Evolutionary conservation across 495 filamentous ascomycete genomes (phyloP), one percentile per base, ranked within the genome.

Genomic region (Parmelia sp.): DNA sequence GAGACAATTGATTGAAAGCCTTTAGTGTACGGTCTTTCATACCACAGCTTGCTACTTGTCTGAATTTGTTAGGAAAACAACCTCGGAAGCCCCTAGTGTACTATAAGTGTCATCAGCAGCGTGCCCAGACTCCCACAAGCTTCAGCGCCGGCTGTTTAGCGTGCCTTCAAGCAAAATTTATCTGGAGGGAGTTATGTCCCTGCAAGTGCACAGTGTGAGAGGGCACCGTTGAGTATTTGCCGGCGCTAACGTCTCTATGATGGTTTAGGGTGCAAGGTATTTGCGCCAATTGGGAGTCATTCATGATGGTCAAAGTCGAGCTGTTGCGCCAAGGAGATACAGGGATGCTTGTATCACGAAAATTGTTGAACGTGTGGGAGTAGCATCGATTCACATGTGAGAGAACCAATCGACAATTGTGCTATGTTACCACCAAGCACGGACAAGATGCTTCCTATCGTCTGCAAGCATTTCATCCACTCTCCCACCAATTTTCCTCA

Each of bases 401-500:
- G n/a, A 56, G 17, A 36, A 35, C 23, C n/a, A n/a, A n/a, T 40
- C 47, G 47, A 35, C 36, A n/a, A 9, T 29, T 1, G 29, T 62
- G 35, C 35, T 55, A 62, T 49, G 47, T 47, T 55, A 42, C 8
- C 36, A 56, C 31, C 9, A 37, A 57, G 19, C 49, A 62, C 36
- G 14, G 7, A 53, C 27, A 25, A 29, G 49, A 53, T 31, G 14
- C 14, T 29, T 14, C 27, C 27, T 9, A 19, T 53, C 49, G 7
- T 53, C 19, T 8, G 27, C 17, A 3, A 31, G 3, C 49, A 3
- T 33, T 5, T 19, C 27, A n/a, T 53, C 15, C 14, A 25, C 35
- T 21, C 12, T 25, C 23, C 17, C 49, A 31, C 40, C 27, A 40
- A 23, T 36, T 40, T 62, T 23, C 15, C 23, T 62, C 14, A 58